Percentiles rank a stretch among this genome's conserved stretches.
Conservation (phyloP, 2,329 filamentous ascomycete genomes). For the Zasmidium citrigriseum region DNA sequence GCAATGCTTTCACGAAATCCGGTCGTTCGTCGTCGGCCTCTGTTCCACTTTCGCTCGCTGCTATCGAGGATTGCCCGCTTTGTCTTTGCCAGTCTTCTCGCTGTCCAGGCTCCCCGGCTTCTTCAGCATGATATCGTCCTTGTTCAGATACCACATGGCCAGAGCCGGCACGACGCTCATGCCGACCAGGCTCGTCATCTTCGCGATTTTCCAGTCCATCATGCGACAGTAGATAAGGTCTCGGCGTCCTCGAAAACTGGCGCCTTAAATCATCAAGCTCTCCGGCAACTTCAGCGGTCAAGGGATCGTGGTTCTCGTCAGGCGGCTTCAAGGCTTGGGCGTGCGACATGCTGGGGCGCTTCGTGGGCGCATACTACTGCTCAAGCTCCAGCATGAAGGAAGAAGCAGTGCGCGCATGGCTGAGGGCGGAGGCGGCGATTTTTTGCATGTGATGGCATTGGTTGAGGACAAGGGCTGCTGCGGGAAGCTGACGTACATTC, state of each 20-base stretch:
- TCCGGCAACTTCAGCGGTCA: background rate
- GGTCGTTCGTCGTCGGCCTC: slow-evolving; percentile 90
- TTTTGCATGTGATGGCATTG: background rate
- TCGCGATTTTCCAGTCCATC: slow-evolving; percentile 11
- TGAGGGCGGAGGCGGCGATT: background rate
- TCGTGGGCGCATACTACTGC: background rate
- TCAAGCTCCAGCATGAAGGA: background rate
- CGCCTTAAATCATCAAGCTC: slow-evolving; percentile 5
- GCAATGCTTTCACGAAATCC: slow-evolving; percentile 74
- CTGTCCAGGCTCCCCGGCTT: background rate
- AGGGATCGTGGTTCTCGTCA: background rate
- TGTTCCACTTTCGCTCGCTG: slow-evolving; percentile 84
- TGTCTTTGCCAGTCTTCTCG: slow-evolving; percentile 16
- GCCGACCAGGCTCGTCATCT: slow-evolving; percentile 13
- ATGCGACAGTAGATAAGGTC: slow-evolving; percentile 10
- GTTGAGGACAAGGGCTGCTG: background rate
- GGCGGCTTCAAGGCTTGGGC: background rate
- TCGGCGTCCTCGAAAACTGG: slow-evolving; percentile 9
- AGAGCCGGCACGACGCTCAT: slow-evolving; percentile 17
- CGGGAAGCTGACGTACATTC: too few species aligned
- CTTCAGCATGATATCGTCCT: slow-evolving; percentile 13
- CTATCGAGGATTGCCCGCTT: slow-evolving; percentile 46
- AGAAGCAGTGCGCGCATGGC: background rate
- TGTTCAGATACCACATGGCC: slow-evolving; percentile 19
- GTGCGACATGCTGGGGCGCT: background rate